Evolutionary conservation across 371 early-diverging fungal genomes (phyloP).

Genomic region (Enterocytospora artemiae): DNA sequence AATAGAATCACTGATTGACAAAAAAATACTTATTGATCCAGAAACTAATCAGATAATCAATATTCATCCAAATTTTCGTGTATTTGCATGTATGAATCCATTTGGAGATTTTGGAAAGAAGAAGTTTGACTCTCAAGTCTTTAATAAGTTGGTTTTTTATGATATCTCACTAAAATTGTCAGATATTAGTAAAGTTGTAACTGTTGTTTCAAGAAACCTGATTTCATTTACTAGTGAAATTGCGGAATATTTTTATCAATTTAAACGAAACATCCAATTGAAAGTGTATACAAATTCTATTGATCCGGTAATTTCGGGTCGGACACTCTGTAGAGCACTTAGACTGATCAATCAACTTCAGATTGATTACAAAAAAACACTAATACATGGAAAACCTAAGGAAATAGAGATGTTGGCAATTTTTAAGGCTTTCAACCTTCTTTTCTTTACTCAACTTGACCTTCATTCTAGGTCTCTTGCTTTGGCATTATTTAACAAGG

Average conservation of each 20-base stretch:
- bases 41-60: slow-evolving; percentile 9
- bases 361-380: neutral
- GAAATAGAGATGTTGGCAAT: slow-evolving; percentile 70
- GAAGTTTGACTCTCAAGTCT: slow-evolving; percentile 58
- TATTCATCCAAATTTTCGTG: slow-evolving; percentile 79
- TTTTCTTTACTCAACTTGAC: slow-evolving; percentile 68
- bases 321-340: slow-evolving; percentile 78
- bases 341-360: slow-evolving; percentile 57
- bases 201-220: slow-evolving; percentile 60
- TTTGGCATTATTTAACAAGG: slow-evolving; percentile 14
- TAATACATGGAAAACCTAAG: slow-evolving; percentile 59
- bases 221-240: slow-evolving; percentile 52
- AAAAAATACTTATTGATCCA: slow-evolving; percentile 53
- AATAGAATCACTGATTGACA: slow-evolving; percentile 66
- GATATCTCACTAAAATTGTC: slow-evolving; percentile 53
- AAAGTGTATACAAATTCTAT: slow-evolving; percentile 73
- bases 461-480: slow-evolving; percentile 22
- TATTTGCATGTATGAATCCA: slow-evolving; percentile 99
- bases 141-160: slow-evolving; percentile 30
- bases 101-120: slow-evolving; percentile 90
- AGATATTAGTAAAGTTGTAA: slow-evolving; percentile 71
- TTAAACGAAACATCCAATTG: slow-evolving; percentile 64
- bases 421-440: slow-evolving; percentile 82
- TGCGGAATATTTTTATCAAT: slow-evolving; percentile 64
- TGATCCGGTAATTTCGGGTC: slow-evolving; percentile 76